Base-by-base conservation (phyloP, 495 filamentous ascomycete genomes). In the Jackrogersella minutella region DNA sequence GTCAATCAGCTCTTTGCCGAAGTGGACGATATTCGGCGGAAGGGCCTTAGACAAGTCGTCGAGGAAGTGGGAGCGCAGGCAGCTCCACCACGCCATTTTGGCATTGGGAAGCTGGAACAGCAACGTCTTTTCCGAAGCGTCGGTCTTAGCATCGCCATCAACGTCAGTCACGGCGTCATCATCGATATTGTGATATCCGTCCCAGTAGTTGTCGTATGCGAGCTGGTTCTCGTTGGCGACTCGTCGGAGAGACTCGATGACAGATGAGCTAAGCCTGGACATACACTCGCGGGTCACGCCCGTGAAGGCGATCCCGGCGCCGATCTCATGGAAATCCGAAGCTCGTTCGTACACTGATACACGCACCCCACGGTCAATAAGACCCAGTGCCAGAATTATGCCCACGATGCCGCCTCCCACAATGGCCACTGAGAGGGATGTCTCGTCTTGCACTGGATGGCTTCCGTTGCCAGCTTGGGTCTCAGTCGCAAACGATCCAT, bases 11-110 rank as follows among this genome's bases (percentile, higher is more conserved):
- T 76, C 67, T 62, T 83, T 84, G 1, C 41, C 73, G 49, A 50
- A 82, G 70, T 24, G 40, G 21, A 66, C 39, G 5, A 78, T 63
- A 14, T 72, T 77, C 2, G 62, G 28, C 9, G 86, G 86, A 4
- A 88, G 56, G 0, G 82, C 56, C 6, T 72, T 76, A 11, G 84
- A 80, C 22, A 89, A 66, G 46, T 80, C 83, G 54, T 86, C 82
- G 1, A 87, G 68, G 54, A 87, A 84, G 37, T 81, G 72, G 8
- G 83, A 81, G 13, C 86, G 74, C 14, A 81, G 78, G 47, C 78
- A 78, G 9, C 78, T 46, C 41, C 41, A 46, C 41, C 41, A 46
- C n/a, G 41, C 21, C 41, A 46, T 46, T 46, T 46, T 46, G 9
- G 21, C 41, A 11, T 46, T 46, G 11, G 41, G 41, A 3, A 46